Evolutionary conservation across 2,329 filamentous ascomycete species (phyloP), one percentile per base, ranked within the genome.

Genomic region (Lachnellula suecica): DNA sequence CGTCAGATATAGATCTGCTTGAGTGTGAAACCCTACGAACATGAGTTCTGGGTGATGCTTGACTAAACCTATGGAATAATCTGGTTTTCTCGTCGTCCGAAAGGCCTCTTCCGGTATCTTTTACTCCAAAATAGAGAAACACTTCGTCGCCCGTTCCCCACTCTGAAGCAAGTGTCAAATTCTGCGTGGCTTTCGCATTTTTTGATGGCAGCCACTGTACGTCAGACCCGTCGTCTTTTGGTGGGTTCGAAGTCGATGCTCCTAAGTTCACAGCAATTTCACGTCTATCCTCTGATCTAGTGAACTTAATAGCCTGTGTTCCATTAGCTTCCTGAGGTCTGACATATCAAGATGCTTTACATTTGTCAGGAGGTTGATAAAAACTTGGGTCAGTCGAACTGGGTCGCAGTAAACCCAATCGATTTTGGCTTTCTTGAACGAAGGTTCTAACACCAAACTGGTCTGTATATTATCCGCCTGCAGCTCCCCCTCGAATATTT

Each of bases 401-500:
- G 88, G 88, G 64, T 93, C 89, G 37, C 91, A 75, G 54, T 79
- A 84, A 46, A 87, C 84, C 84, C 85, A 89, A 55, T 87, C 81
- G 27, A 91, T 74, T 2, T 76, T 76, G 40, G 89, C 69, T 8
- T 79, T 73, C 13, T 79, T 74, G 65, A 87, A 89, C 1, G 84
- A 85, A 35, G 83, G 77, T 60, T 88, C 83, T 34, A 91, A 78
- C 1, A 77, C 74, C 58, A 90, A 87, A 22, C 82, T 76, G 67
- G 89, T 81, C 46, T 82, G 76, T 52, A 92, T 91, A 31, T 84
- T 82, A 52, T 88, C 84, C 4, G 84, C 83, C 43, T 81, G 75
- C 11, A 92, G 70, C 65, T 92, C 88, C 4, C 85, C 77, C 66
- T 91, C 87, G 60, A 91, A 90, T 82, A 92, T 89, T 66, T 88